phyloP scores from a whole-genome alignment of 352 stramenopile species.

The Blastocystis sp. region DNA sequence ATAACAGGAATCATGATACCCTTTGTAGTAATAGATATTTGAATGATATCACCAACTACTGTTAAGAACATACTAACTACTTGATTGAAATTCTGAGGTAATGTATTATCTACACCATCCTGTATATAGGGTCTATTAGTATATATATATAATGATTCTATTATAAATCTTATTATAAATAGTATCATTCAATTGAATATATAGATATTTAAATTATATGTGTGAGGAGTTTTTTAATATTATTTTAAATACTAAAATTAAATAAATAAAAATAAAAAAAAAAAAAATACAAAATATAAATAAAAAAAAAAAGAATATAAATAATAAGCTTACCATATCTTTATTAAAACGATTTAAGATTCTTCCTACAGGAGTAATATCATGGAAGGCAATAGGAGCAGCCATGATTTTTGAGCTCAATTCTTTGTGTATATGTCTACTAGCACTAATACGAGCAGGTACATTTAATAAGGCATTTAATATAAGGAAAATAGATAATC shows the following conservation, averaged over 20 bases:
- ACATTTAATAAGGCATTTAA: conserved; percentile 51
- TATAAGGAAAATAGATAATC: conserved; percentile 36
- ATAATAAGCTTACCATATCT: conserved; percentile 71
- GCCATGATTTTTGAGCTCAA: conserved; percentile 60
- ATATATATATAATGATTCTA: too few species aligned
- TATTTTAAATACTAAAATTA: too few species aligned
- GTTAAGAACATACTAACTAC: neutral
- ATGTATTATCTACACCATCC: conserved; percentile 68
- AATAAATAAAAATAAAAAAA: too few species aligned
- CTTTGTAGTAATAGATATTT: conserved; percentile 53
- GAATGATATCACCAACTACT: conserved; percentile 50
- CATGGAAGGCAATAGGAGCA: conserved; percentile 74
- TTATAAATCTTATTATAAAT: too few species aligned
- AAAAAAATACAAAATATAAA: too few species aligned
- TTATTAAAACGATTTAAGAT: conserved; percentile 69
- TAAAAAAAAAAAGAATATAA: too few species aligned
- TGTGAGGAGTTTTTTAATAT: too few species aligned
- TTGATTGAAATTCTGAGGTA: neutral
- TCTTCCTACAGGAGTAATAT: conserved; percentile 64
- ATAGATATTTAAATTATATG: too few species aligned
- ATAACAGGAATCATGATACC: conserved; percentile 52
- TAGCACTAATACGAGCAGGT: conserved; percentile 48
- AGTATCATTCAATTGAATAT: too few species aligned
- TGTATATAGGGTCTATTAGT: too few species aligned
- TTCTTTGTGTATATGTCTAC: conserved; percentile 58